Base-by-base conservation (phyloP, 768 basidiomycete species). In the Saitozyma sp. region DNA sequence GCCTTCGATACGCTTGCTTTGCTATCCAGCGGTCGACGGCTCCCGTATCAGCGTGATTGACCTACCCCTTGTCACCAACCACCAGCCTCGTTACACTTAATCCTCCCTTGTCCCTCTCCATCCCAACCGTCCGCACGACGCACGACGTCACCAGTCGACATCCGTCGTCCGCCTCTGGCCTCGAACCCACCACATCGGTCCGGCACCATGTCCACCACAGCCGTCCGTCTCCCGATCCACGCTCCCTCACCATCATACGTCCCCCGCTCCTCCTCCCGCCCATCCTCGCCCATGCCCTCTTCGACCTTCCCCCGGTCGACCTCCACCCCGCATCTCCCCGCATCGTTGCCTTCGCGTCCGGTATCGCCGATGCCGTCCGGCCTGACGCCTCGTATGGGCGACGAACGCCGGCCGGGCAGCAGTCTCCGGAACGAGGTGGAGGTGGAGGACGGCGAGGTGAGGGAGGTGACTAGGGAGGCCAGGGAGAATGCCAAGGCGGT, bases 361-460 rank as follows among this genome's bases (percentile, higher is more conserved):
- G 45, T 46, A 3, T 46, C 45, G 45, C 45, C 45, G 13, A 11
- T 46, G 45, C 45, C 45, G 45, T 46, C 11, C 45, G 13, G 45
- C 6, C 45, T 46, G n/a, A 46, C 45, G 45, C 45, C 45, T 17
- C 45, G 45, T 1, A 46, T 46, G 45, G 45, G n/a, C 45, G 45
- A 46, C n/a, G 13, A 17, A 11, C 45, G 45, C 45, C 11, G 45
- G 45, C 11, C 11, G 13, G 13, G n/a, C n/a, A 46, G 45, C 45
- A 11, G n/a, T 46, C 45, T 46, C n/a, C 45, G 45, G 13, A 46
- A 46, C 45, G 45, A 46, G n/a, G 45, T 46, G 52, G 59, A 61
- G 43, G 50, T 50, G 39, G 52, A 63, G 50, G 39, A 61, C 42
- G 52, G 62, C 57, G 50, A 65, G 85, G 85, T 85, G 17, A 85